These are phyloP conservation scores for Apiotrichum laibachii DNA, from an alignment of 1,284 basidiomycete species.

Conservation along the genomic window DNA sequence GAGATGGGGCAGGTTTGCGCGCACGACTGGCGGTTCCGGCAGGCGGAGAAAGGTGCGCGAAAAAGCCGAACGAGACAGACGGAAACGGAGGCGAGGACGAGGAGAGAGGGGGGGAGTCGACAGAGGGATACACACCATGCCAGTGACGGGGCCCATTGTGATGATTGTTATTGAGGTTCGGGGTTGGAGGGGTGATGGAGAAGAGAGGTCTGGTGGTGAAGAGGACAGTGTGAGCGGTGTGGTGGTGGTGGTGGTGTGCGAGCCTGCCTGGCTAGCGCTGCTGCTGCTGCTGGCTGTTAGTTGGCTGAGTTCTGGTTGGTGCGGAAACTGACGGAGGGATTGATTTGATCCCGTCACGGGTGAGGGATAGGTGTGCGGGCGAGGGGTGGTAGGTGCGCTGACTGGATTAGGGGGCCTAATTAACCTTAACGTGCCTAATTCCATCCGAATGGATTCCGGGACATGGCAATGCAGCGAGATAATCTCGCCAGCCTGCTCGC, in stretches of 20 bases:
- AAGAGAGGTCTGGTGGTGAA: slow-evolving; percentile 5
- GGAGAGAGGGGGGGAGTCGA: not conserved
- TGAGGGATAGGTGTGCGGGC: not conserved
- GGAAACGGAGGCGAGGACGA: not conserved
- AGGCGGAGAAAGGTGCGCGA: no score
- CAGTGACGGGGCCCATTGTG: slow-evolving; percentile 22
- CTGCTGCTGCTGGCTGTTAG: not conserved
- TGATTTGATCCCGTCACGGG: not conserved
- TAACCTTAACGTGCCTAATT: no score
- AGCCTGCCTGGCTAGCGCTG: not conserved
- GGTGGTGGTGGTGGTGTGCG: not conserved
- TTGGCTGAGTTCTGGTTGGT: slow-evolving; percentile 12
- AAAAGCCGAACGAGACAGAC: not conserved
- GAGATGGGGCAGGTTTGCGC: not conserved
- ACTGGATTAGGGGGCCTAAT: no score
- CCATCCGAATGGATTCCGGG: no score
- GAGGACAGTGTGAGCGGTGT: not conserved
- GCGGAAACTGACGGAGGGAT: not conserved
- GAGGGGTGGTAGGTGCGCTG: not conserved
- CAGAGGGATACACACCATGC: slow-evolving; percentile 16
- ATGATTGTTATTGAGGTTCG: slow-evolving; percentile 1
- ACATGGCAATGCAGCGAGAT: no score
- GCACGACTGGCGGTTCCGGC: not conserved
- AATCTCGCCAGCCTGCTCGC: no score
- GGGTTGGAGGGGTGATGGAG: slow-evolving; percentile 8